Percentiles rank a stretch among this genome's conserved stretches.
Conservation (phyloP, 2,329 filamentous ascomycete genomes). For the Alternaria hordeiaustralica region DNA sequence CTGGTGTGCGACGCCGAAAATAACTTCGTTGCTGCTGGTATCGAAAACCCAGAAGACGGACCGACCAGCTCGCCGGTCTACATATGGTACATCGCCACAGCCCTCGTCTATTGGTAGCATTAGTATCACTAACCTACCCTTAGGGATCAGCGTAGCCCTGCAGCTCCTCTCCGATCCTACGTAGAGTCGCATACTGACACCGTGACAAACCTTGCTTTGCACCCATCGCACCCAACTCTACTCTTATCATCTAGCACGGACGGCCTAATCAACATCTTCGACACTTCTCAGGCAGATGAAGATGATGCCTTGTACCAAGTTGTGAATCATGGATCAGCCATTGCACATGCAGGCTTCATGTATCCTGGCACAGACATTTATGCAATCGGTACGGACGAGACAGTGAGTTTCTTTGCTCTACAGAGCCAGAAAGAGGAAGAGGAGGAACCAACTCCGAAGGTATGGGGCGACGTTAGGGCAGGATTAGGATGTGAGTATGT, state of each 20-base stretch:
- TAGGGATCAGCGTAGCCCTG: constrained; percentile 52
- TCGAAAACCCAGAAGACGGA: constrained; percentile 68
- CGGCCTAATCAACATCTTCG: constrained; percentile 78
- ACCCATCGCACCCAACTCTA: constrained; percentile 65
- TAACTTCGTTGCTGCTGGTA: constrained; percentile 72
- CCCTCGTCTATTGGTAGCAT: background rate
- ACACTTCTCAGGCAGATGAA: constrained; percentile 68
- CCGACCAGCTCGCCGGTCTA: constrained; percentile 47
- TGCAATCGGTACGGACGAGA: constrained; percentile 79
- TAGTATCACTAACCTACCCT: constrained; percentile 7
- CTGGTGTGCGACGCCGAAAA: constrained; percentile 65
- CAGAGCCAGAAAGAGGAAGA: constrained; percentile 69
- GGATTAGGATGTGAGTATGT: constrained; percentile 76
- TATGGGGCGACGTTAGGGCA: constrained; percentile 72
- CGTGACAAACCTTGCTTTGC: constrained; percentile 67
- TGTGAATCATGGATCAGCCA: constrained; percentile 76
- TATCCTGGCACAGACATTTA: constrained; percentile 61
- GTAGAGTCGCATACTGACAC: constrained; percentile 63
- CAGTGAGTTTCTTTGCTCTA: constrained; percentile 74
- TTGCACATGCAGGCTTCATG: constrained; percentile 78
- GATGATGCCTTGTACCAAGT: constrained; percentile 80
- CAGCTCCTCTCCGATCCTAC: constrained; percentile 48
- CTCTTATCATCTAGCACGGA: constrained; percentile 81
- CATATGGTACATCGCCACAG: constrained; percentile 37
- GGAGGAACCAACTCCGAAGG: constrained; percentile 53